Evolutionary conservation across 2,329 filamentous ascomycete genomes (phyloP).

Genomic region (Berkeleyomyces rouxiae): DNA sequence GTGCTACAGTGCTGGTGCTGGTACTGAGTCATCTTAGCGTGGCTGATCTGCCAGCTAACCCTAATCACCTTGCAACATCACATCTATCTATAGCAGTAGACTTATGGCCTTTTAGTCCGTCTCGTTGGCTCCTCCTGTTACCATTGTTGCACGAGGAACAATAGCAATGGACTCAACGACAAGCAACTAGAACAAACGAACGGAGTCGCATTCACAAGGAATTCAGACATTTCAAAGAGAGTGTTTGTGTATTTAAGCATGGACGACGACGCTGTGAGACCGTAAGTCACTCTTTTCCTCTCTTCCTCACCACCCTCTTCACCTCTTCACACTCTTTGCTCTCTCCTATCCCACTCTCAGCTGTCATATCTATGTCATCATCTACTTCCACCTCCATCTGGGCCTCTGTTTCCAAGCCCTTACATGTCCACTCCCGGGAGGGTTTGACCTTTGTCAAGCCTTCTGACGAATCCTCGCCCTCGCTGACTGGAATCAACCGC

Average conservation of each 20-base stretch:
- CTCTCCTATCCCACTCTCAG: neutral
- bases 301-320: neutral
- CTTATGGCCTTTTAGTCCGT: neutral
- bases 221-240: too few species aligned
- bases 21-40: too few species aligned
- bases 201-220: too few species aligned
- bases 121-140: neutral
- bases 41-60: too few species aligned
- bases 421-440: neutral
- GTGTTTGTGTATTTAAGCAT: neutral
- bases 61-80: neutral
- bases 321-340: neutral
- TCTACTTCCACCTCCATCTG: neutral
- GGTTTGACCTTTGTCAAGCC: neutral
- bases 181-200: neutral
- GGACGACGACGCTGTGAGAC: neutral
- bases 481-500: neutral
- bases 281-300: conserved; percentile 2
- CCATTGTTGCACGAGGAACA: neutral
- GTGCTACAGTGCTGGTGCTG: too few species aligned
- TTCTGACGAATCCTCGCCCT: neutral
- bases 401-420: neutral
- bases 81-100: neutral
- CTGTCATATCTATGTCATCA: neutral
- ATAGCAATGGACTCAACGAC: neutral